Evolutionary conservation across 2,329 filamentous ascomycete genomes (phyloP).

Genomic region (Xylaria sp.): DNA sequence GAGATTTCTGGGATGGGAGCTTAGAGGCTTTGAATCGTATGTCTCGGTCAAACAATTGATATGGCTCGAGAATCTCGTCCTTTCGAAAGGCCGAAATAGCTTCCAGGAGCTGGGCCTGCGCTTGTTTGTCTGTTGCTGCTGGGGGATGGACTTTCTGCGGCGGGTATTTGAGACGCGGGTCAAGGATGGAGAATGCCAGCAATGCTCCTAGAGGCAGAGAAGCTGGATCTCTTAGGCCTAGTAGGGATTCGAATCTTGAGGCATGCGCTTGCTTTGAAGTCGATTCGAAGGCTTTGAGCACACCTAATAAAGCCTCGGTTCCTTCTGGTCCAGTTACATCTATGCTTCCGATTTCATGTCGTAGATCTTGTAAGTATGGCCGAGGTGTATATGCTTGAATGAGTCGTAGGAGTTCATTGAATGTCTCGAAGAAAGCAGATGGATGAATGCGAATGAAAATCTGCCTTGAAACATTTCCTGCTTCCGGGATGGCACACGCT

Average conservation of each 20-base stretch:
- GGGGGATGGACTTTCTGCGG: conserved; percentile 65
- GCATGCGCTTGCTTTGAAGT: conserved; percentile 56
- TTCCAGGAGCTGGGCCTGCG: conserved; percentile 60
- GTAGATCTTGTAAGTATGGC: conserved; percentile 73
- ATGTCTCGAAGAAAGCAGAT: conserved; percentile 77
- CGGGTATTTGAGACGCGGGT: conserved; percentile 84
- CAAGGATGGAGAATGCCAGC: conserved; percentile 77
- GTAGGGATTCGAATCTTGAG: conserved; percentile 62
- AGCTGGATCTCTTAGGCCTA: conserved; percentile 73
- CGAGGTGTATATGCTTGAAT: conserved; percentile 70
- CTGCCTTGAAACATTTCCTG: conserved; percentile 51
- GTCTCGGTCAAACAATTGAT: conserved; percentile 75
- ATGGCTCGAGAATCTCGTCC: conserved; percentile 61
- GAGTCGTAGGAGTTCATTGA: conserved; percentile 69
- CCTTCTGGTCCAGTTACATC: conserved; percentile 74
- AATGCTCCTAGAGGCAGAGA: conserved; percentile 76
- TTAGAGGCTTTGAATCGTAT: conserved; percentile 72
- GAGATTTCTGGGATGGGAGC: conserved; percentile 79
- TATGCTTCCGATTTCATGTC: conserved; percentile 73
- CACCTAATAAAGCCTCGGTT: conserved; percentile 78
- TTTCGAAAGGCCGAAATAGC: conserved; percentile 74
- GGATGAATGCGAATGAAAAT: conserved; percentile 84
- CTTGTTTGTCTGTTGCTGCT: conserved; percentile 45
- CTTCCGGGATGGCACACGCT: conserved; percentile 38
- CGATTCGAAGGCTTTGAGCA: conserved; percentile 65